These are phyloP conservation scores for Entonaema liquescens DNA, from an alignment of 495 filamentous ascomycete species.

Conservation along the genomic window DNA sequence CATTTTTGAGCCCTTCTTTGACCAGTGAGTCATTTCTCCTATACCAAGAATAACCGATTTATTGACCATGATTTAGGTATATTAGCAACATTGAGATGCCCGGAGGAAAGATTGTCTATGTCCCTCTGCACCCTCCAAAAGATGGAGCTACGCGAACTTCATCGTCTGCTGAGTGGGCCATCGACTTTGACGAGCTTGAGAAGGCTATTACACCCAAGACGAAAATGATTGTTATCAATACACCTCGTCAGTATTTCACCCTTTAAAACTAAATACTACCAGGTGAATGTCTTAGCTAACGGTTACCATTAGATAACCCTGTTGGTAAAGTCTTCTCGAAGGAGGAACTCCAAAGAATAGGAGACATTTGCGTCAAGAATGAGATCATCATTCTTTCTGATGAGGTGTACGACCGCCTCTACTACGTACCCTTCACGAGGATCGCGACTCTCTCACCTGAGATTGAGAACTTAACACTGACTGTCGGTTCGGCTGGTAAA, in stretches of 20 bases:
- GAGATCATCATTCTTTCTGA: conserved; percentile 96
- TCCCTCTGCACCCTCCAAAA: conserved; percentile 89
- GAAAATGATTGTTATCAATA: conserved; percentile 92
- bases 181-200: conserved; percentile 86
- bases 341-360: conserved; percentile 84
- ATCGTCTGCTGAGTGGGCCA: conserved; percentile 85
- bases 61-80: conserved; percentile 62
- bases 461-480: conserved; percentile 85
- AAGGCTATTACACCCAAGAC: conserved; percentile 84
- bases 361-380: conserved; percentile 88
- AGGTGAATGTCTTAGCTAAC: conserved; percentile 21
- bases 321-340: conserved; percentile 93
- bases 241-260: conserved; percentile 54
- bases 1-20: conserved; percentile 98
- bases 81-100: conserved; percentile 98
- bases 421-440: conserved; percentile 92
- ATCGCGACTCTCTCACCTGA: conserved; percentile 89
- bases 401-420: conserved; percentile 95
- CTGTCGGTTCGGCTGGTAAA: conserved; percentile 94
- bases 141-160: conserved; percentile 81
- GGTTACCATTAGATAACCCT: conserved; percentile 75
- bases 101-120: conserved; percentile 91
- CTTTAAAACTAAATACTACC: not conserved
- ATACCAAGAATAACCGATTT: not conserved
- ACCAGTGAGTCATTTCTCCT: conserved; percentile 72